These are phyloP conservation scores for Pichia californica DNA, from an alignment of 805 yeast species.

Conservation along the genomic window DNA sequence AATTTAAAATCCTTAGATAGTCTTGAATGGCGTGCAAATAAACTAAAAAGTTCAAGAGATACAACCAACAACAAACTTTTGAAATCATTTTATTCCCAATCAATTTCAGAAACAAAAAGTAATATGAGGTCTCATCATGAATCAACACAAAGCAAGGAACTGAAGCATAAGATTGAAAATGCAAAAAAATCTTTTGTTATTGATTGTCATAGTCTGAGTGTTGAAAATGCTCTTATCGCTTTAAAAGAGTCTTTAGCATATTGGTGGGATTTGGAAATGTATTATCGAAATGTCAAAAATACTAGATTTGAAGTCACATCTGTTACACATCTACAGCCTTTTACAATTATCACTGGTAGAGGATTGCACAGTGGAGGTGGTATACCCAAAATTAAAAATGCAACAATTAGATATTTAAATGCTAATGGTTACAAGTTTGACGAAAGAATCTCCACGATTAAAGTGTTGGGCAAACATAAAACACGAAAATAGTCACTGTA, in stretches of 20 bases:
- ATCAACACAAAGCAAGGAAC: not conserved
- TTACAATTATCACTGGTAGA: conserved; percentile 56
- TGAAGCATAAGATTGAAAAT: not conserved
- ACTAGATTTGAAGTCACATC: conserved; percentile 31
- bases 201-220: conserved; percentile 54
- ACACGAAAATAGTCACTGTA: too few species aligned
- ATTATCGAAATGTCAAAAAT: conserved; percentile 33
- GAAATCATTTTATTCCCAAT: not conserved
- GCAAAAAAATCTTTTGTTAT: conserved; percentile 24
- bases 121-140: not conserved
- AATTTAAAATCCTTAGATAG: not conserved
- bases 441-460: conserved; percentile 40
- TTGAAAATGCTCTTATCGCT: conserved; percentile 39
- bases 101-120: not conserved
- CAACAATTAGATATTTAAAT: conserved; percentile 36
- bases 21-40: not conserved
- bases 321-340: conserved; percentile 36
- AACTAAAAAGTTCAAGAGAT: not conserved
- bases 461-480: conserved; percentile 37
- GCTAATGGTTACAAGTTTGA: conserved; percentile 35
- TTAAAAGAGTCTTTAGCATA: conserved; percentile 31
- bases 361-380: conserved; percentile 66
- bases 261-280: conserved; percentile 63
- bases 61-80: not conserved
- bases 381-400: conserved; percentile 38